phyloP scores from a whole-genome alignment of 805 yeast genomes.

The Metschnikowia borealis region DNA sequence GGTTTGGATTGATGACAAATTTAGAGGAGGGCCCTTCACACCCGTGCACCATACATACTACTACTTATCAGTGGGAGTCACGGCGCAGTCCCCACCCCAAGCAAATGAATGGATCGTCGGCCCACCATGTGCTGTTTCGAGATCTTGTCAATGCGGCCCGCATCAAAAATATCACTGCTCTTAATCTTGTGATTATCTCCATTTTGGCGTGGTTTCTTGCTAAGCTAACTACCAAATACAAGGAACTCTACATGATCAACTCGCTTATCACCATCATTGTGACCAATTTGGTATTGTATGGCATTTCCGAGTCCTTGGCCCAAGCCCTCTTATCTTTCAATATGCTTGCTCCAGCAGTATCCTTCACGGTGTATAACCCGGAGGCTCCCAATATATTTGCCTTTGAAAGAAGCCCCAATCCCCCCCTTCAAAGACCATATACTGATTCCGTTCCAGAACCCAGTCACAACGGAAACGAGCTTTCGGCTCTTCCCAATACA shows the following conservation, averaged over 20 bases:
- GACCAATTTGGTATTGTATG: constrained; percentile 77
- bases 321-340: constrained; percentile 53
- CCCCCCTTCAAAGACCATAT: not conserved
- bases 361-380: constrained; percentile 1
- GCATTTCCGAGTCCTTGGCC: constrained; percentile 88
- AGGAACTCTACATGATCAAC: constrained; percentile 55
- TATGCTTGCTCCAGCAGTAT: constrained; percentile 5
- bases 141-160: constrained; percentile 31
- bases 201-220: constrained; percentile 47
- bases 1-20: not conserved
- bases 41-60: not conserved
- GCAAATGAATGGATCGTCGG: not conserved
- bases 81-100: not conserved
- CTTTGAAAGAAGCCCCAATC: not conserved
- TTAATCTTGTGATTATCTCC: constrained; percentile 51
- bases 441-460: not conserved
- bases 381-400: not conserved
- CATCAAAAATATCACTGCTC: constrained; percentile 48
- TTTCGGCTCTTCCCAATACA: not conserved
- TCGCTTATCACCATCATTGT: constrained; percentile 75
- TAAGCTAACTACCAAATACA: constrained; percentile 55
- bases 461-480: not conserved
- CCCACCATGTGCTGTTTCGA: not conserved
- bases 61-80: not conserved
- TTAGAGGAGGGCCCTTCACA: not conserved